A percentile compares a stretch with the other conserved stretches of the same genome.
Conservation (phyloP, 306 rosid genomes). For the Cicer bijugum region DNA sequence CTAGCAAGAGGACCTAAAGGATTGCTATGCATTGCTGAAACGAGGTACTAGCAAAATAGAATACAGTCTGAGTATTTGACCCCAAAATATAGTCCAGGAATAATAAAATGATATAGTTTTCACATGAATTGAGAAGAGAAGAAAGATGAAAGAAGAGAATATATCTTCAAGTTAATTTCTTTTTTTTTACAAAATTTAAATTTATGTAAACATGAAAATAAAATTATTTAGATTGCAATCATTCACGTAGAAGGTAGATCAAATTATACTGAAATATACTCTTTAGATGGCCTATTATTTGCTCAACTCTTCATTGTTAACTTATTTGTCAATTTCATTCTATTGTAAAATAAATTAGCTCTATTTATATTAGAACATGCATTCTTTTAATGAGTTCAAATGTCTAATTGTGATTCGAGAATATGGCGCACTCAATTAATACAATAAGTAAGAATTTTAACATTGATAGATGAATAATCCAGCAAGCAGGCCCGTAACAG, state of each 20-base stretch:
- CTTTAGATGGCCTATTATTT: not conserved
- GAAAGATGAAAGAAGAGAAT: not conserved
- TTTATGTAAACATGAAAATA: not conserved
- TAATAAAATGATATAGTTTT: not conserved
- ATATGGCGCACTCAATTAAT: not conserved
- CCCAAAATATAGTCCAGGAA: not conserved
- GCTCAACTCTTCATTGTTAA: not conserved
- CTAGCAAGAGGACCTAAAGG: not conserved
- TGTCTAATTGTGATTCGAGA: not conserved
- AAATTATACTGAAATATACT: too few relatives aligned
- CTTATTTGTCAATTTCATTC: not conserved
- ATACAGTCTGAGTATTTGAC: not conserved
- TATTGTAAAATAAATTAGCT: not conserved
- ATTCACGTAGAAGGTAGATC: too few relatives aligned
- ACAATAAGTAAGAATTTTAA: not conserved
- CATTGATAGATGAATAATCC: not conserved
- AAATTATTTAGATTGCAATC: not conserved
- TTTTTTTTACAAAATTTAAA: not conserved
- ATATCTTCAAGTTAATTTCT: not conserved
- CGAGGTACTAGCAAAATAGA: not conserved
- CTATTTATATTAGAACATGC: not conserved
- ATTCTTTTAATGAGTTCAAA: not conserved
- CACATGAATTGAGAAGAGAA: not conserved
- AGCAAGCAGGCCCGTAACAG: not conserved
- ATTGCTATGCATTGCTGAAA: conserved; percentile 1